These are phyloP conservation scores for Apiospora hydei DNA, from an alignment of 2,329 filamentous ascomycete genomes.

Conservation along the genomic window DNA sequence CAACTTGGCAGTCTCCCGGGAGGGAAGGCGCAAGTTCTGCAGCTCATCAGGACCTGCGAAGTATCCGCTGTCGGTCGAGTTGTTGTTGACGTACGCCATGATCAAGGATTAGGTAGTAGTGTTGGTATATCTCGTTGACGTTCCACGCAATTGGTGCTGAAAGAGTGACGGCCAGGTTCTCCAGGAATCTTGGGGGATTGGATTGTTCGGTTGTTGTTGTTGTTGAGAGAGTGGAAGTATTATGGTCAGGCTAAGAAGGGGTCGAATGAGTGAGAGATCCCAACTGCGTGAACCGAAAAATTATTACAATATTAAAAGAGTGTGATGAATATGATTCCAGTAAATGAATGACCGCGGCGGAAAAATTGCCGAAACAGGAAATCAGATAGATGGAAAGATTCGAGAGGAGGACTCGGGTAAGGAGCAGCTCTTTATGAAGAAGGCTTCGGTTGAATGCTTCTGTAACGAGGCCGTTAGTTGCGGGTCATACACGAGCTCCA, in stretches of 20 bases:
- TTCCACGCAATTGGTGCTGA: constrained; percentile 34
- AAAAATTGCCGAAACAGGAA: constrained; percentile 49
- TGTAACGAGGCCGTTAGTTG: constrained; percentile 36
- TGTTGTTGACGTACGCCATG: constrained; percentile 53
- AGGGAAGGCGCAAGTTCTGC: constrained; percentile 64
- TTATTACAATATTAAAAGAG: constrained; percentile 65
- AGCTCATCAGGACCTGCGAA: constrained; percentile 65
- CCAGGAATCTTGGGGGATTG: constrained; percentile 57
- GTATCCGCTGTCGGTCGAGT: constrained; percentile 55
- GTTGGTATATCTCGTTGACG: constrained; percentile 27
- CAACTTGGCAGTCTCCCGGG: constrained; percentile 79
- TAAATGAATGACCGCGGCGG: constrained; percentile 66
- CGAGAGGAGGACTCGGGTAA: constrained; percentile 46
- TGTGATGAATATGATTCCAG: constrained; percentile 55
- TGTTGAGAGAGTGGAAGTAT: constrained; percentile 31
- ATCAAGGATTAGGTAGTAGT: constrained; percentile 43
- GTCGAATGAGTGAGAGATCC: constrained; percentile 53
- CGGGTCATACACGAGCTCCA: constrained; percentile 13
- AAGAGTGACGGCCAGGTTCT: constrained; percentile 59
- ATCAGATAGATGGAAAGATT: constrained; percentile 29
- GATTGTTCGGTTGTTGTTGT: constrained; percentile 34
- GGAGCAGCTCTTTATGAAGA: constrained; percentile 56
- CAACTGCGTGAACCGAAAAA: constrained; percentile 51
- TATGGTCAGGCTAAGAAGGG: constrained; percentile 31
- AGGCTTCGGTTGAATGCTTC: constrained; percentile 53